Evolutionary conservation across 2,329 filamentous ascomycete species (phyloP), one percentile per base, ranked within the genome.

Genomic region (Pseudopithomyces chartarum): DNA sequence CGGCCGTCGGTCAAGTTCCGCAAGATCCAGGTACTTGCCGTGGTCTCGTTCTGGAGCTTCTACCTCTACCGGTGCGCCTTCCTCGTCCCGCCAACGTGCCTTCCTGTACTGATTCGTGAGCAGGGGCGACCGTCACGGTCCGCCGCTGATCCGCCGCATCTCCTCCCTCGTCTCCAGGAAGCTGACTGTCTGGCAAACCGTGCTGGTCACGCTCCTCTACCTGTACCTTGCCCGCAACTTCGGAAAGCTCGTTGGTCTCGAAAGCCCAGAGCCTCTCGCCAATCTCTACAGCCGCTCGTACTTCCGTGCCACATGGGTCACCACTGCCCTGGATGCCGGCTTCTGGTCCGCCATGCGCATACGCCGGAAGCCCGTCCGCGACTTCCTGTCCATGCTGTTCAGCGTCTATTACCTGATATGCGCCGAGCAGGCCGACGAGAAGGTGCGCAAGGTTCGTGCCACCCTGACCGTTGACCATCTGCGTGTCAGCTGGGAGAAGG

Each of bases 331-430:
- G 58, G 95, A 99, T 68, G 95, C 95, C 6, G 95, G 95, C 1
- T 99, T 97, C 76, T 99, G 95, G 95, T 97, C 92, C 0, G 95
- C 95, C 33, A 99, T 99, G 95, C 89, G 87, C 68, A 93, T 99
- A 61, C 86, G 85, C 55, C 82, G 82, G 46, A 92, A 90, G 67
- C 93, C 90, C 86, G 65, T 97, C 40, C 84, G 92, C 38, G 93
- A 98, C 73, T 72, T 97, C 13, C 86, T 90, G 10, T 92, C 91
- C 71, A 82, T 98, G 19, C 80, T 91, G 45, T 98, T 97, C 76
- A 91, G 91, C 0, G 73, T 90, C 11, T 99, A 97, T 77, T 99
- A 99, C 74, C 82, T 99, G 61, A 85, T 98, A 52, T 92, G 93
- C 13, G 92, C 95, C 0, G 94, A 98, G 76, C 89, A 92, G 70